Base-by-base conservation (phyloP, 345 rosid species). In the Hibiscus tridactylites region DNA sequence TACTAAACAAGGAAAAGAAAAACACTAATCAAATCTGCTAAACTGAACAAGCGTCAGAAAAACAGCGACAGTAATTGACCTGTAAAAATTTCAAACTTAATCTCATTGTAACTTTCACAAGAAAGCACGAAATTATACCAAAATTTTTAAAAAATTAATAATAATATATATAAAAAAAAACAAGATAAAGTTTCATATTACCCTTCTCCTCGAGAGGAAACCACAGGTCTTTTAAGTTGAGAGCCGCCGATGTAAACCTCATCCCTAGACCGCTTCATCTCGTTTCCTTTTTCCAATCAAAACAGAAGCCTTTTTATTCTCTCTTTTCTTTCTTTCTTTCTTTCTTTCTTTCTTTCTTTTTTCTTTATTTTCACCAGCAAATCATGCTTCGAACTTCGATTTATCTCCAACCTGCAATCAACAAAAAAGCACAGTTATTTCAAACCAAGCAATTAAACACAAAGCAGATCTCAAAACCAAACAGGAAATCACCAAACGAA, bases 191-290 rank as follows among this genome's bases (percentile, higher is more conserved):
- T 24, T 65, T 11, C 6, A 6, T 46, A 26, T 85, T 75, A 91
- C 98, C 86, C 74, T 86, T 91, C 97, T 73, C 89, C 96, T 57
- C 82, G 81, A 72, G 98, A 82, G 58, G 91, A 81, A 75, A 73
- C 80, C 71, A 75, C 76, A 33, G 92, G 91, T 77, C 91, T 78
- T 83, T 80, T 82, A 72, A 82, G 76, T 78, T 81, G 90, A 77
- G 92, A 77, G 56, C 70, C 70, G 57, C 70, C 75, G 77, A 82
- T 83, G 75, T 77, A 85, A 76, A 78, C 85, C 60, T 93, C 96
- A 53, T 91, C 98, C 78, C 93, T 87, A 17, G 81, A 83, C 82
- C 96, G 85, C 89, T 91, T 91, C 97, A 91, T 91, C 79, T 73
- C 79, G 13, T 46, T 12, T 65, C 33, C 21, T 44, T 50, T 50